phyloP scores from a whole-genome alignment of 768 basidiomycete genomes.

The Omphalotus guepiniiformis region DNA sequence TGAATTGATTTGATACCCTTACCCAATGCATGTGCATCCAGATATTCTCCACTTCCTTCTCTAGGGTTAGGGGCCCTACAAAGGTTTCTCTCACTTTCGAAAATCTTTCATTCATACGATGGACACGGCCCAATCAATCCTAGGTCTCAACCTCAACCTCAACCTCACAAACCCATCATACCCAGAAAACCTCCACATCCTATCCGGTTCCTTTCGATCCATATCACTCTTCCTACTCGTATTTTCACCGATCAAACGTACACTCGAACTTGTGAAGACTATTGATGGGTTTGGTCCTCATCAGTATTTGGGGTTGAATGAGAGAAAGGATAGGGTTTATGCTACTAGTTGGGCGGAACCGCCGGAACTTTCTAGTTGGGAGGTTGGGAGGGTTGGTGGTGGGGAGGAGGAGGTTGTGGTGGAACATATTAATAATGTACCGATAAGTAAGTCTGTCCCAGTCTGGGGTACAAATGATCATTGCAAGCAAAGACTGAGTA shows the following conservation, averaged over 20 bases:
- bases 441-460: constrained; percentile 35
- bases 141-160: not conserved
- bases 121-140: not conserved
- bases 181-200: constrained; percentile 16
- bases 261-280: constrained; percentile 36
- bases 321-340: constrained; percentile 33
- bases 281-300: constrained; percentile 46
- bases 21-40: no score
- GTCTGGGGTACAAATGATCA: not conserved
- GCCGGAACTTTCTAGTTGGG: constrained; percentile 44
- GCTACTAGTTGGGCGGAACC: constrained; percentile 50
- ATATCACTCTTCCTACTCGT: constrained; percentile 46
- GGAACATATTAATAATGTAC: constrained; percentile 38
- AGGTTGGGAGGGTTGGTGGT: constrained; percentile 29
- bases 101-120: no score
- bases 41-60: no score
- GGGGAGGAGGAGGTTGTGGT: constrained; percentile 26
- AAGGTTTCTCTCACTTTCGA: no score
- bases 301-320: constrained; percentile 42
- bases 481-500: not conserved
- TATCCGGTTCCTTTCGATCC: constrained; percentile 50
- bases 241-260: constrained; percentile 37
- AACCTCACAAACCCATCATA: not conserved
- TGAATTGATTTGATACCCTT: no score
- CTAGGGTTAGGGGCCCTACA: no score